phyloP scores from a whole-genome alignment of 2,329 filamentous ascomycete species.

The Elsinoe arachidis region DNA sequence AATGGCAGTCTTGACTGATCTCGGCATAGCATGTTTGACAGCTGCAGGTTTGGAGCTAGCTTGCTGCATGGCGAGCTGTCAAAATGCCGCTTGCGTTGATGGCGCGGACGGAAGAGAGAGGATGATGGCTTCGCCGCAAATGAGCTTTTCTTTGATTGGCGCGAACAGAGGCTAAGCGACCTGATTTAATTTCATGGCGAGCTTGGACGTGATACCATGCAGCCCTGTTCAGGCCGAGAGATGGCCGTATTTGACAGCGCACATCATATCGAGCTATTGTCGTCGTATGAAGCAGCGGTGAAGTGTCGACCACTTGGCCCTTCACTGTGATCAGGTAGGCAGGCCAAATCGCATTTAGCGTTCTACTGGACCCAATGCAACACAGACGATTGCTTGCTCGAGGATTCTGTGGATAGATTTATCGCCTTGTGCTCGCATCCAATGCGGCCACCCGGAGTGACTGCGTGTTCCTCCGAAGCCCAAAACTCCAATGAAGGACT shows the following conservation, averaged over 20 bases:
- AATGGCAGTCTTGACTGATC: constrained; percentile 10
- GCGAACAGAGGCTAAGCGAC: constrained; percentile 5
- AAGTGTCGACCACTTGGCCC: background rate
- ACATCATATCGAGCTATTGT: background rate
- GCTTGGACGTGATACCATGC: constrained; percentile 1
- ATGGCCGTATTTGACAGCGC: background rate
- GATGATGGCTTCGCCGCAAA: background rate
- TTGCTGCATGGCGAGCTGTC: constrained; percentile 9
- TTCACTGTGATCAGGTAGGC: too few relatives aligned
- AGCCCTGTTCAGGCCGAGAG: background rate
- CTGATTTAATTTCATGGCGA: background rate
- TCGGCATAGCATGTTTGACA: constrained; percentile 9
- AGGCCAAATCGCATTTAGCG: too few relatives aligned
- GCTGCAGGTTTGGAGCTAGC: constrained; percentile 8
- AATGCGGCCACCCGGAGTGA: background rate
- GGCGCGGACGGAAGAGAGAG: background rate
- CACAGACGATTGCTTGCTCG: too few relatives aligned
- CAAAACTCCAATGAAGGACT: too few relatives aligned
- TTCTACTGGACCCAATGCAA: too few relatives aligned
- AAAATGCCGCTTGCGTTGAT: background rate
- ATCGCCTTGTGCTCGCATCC: background rate
- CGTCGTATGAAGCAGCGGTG: background rate
- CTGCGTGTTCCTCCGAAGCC: background rate
- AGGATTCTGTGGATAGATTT: background rate
- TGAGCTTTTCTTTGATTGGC: constrained; percentile 2